A percentile compares a stretch with the other conserved stretches of the same genome.
Conservation (phyloP, 1,284 basidiomycete genomes). For the Anthracocystis walkeri region DNA sequence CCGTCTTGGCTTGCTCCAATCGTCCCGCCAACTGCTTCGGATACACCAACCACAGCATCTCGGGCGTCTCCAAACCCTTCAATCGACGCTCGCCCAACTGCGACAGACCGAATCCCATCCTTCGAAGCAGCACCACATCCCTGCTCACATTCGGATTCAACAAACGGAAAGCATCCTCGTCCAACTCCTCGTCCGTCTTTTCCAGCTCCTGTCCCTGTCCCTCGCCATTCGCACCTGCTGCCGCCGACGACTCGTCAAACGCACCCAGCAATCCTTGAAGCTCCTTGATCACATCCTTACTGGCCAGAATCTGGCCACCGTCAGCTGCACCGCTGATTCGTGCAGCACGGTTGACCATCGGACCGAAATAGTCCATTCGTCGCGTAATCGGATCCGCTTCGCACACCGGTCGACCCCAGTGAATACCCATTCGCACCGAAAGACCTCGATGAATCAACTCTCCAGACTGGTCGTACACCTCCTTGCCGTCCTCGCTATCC, state of each 20-base stretch:
- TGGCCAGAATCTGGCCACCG: constrained; percentile 95
- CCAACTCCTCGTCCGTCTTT: constrained; percentile 54
- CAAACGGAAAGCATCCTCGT: constrained; percentile 68
- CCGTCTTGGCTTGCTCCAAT: constrained; percentile 75
- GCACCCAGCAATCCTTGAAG: constrained; percentile 58
- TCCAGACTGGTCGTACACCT: constrained; percentile 79
- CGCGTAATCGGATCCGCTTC: constrained; percentile 92
- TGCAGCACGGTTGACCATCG: constrained; percentile 75
- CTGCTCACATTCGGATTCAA: constrained; percentile 69
- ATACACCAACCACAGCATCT: constrained; percentile 86
- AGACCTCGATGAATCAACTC: constrained; percentile 86
- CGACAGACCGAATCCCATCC: constrained; percentile 80
- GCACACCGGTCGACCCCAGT: constrained; percentile 90
- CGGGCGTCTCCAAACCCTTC: constrained; percentile 85
- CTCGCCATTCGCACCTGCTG: constrained; percentile 14
- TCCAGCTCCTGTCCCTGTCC: constrained; percentile 18
- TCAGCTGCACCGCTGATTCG: constrained; percentile 85
- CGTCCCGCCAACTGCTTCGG: constrained; percentile 82
- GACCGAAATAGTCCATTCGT: constrained; percentile 83
- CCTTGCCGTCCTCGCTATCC: constrained; percentile 90
- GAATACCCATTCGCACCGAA: constrained; percentile 96
- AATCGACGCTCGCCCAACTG: constrained; percentile 89
- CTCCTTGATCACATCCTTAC: constrained; percentile 78
- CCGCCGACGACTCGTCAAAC: constrained; percentile 44
- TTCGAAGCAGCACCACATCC: constrained; percentile 78